Percentiles rank a stretch among this genome's conserved stretches.
Conservation (phyloP, 371 early-diverging fungal species). For the Dichotomocladium elegans region DNA sequence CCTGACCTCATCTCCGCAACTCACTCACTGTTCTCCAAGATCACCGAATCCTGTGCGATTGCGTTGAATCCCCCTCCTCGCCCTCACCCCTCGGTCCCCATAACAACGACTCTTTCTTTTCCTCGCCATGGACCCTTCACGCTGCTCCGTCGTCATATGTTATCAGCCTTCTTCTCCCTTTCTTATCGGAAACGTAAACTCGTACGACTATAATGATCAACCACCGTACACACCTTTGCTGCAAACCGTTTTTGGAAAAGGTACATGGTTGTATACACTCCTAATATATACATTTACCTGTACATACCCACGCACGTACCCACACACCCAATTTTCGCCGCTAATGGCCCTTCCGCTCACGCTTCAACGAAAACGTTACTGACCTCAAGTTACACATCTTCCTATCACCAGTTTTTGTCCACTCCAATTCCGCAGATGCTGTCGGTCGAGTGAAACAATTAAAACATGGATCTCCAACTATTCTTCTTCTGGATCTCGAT, state of each 20-base stretch:
- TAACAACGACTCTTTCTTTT: not conserved
- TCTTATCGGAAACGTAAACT: constrained; percentile 4
- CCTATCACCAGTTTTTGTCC: constrained; percentile 54
- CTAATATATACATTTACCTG: not conserved
- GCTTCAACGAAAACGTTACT: too few species aligned
- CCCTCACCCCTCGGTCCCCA: not conserved
- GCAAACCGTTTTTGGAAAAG: constrained; percentile 18
- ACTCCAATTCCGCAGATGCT: constrained; percentile 20
- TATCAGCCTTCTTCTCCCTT: constrained; percentile 15
- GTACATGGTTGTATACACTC: constrained; percentile 1
- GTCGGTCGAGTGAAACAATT: constrained; percentile 15
- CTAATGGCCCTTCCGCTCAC: too few species aligned
- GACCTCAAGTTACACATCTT: too few species aligned
- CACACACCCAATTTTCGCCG: not conserved
- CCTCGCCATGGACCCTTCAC: constrained; percentile 17
- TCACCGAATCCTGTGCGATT: not conserved
- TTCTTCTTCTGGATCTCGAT: constrained; percentile 14
- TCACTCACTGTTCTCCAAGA: not conserved
- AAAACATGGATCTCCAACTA: constrained; percentile 10
- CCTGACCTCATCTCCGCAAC: not conserved
- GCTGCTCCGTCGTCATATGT: constrained; percentile 14
- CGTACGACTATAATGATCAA: not conserved
- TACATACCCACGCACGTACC: not conserved
- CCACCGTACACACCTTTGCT: constrained; percentile 12
- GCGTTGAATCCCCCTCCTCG: not conserved